Evolutionary conservation across 140 eudicot species (phyloP), one percentile per base, ranked within the genome.

Genomic region (Artemisia princeps): DNA sequence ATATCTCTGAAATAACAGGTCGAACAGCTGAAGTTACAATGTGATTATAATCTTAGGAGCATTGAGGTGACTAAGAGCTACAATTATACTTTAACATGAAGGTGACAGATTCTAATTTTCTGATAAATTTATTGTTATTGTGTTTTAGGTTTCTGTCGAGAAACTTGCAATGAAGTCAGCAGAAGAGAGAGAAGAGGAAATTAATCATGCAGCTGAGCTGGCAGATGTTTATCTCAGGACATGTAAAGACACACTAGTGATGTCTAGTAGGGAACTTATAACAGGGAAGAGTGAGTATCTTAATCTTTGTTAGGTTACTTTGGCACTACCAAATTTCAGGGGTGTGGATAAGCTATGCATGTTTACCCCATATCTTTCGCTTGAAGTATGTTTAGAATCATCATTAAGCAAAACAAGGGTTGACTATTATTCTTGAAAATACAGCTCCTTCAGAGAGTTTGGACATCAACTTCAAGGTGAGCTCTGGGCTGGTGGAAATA

Each of bases 401-500:
- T 69, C 53, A 23, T n/a, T 22, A 12, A 19, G 49, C 5, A 59
- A 44, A 76, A 17, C 11, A 19, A 30, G 23, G 55, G 22, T 70
- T 75, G 28, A 75, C 72, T 74, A 22, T 33, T 50, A 15, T 72
- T 42, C 22, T n/a, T 69, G 24, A 72, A 64, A 46, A 65, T 60
- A 37, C 86, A 92, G 98, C 87, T 73, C 94, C 98, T 76, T 77
- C 86, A 13, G 98, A 92, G 82, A 92, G 98, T 74, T 77, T 92
- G 78, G 95, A 83, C 24, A 88, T 92, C 79, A 92, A 92, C 76
- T 82, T 72, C 69, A 88, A 88, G 78, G 98, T 92, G 65, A 92
- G 96, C 89, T 92, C 98, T 61, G 96, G 96, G 46, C 86, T 92
- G 78, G 96, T 92, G 78, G 98, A 92, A 73, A 77, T 92, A 53